Evolutionary conservation across 2,329 filamentous ascomycete genomes (phyloP).

Genomic region (Botrytis elliptica): DNA sequence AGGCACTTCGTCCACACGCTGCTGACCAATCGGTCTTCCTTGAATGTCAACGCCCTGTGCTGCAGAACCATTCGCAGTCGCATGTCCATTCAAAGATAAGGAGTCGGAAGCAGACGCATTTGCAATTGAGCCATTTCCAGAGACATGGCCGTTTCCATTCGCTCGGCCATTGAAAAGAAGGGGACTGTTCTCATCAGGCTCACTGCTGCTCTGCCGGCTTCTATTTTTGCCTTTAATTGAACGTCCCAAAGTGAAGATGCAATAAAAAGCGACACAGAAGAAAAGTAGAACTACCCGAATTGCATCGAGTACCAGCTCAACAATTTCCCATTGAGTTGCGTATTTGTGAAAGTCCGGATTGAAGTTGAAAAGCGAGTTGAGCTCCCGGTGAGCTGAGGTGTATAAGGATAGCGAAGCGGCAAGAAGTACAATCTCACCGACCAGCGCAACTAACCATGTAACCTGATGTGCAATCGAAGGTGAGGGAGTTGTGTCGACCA

Average conservation of each 20-base stretch:
- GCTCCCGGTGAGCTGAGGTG: slow-evolving; percentile 60
- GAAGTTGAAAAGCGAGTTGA: slow-evolving; percentile 43
- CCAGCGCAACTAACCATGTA: slow-evolving; percentile 73
- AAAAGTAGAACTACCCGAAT: slow-evolving; percentile 66
- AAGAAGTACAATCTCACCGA: slow-evolving; percentile 72
- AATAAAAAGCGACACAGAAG: slow-evolving; percentile 55
- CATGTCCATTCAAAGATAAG: slow-evolving; percentile 36
- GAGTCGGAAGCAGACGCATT: slow-evolving; percentile 25
- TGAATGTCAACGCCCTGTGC: slow-evolving; percentile 50
- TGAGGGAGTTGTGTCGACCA: slow-evolving; percentile 79
- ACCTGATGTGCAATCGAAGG: slow-evolving; percentile 77
- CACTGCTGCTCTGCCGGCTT: slow-evolving; percentile 20
- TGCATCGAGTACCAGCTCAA: slow-evolving; percentile 65
- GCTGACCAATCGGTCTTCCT: slow-evolving; percentile 42
- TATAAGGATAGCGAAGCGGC: slow-evolving; percentile 68
- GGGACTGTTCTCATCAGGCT: slow-evolving; percentile 57
- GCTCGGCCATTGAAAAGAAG: slow-evolving; percentile 51
- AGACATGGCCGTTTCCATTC: slow-evolving; percentile 37
- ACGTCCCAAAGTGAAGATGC: slow-evolving; percentile 47
- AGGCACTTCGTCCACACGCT: slow-evolving; percentile 57
- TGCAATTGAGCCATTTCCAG: slow-evolving; percentile 43
- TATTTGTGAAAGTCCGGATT: slow-evolving; percentile 44
- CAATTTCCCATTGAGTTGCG: slow-evolving; percentile 55
- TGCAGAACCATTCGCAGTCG: slow-evolving; percentile 20
- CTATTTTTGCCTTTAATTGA: slow-evolving; percentile 27